Evolutionary conservation across 768 basidiomycete genomes (phyloP), one percentile per base, ranked within the genome.

Genomic region (Sporobolomyces phaffii): DNA sequence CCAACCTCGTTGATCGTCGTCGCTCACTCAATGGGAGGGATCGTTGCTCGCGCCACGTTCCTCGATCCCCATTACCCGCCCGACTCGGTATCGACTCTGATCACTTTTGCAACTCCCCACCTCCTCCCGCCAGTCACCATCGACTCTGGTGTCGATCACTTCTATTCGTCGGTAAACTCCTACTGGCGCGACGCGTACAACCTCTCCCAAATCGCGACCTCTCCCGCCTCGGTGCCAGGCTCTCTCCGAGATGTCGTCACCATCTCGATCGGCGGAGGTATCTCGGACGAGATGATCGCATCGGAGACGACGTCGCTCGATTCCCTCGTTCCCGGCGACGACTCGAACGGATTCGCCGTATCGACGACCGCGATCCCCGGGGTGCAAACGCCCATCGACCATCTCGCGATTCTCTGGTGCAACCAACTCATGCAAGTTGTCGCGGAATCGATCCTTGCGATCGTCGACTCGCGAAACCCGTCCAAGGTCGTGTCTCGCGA

Each of bases 81-180:
- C 1, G 22, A 52, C 7, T 69, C 60, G 33, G 84, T 94, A 44
- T 84, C 87, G 13, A 84, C 86, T 0, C 82, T 98, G 64, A 83
- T 98, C 74, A 97, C 96, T n/a, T 89, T 99, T 88, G 91, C 91
- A 1, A 90, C 94, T 0, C 96, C 96, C 0, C 90, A 96, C 74
- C 82, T 82, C 2, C 81, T 91, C 3, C 89, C 93, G 6, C 94
- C 96, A 0, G 90, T 88, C 2, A 84, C 91, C 1, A 87, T 97
- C 72, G 92, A 97, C 76, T 78, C 82, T 2, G 83, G 86, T 5
- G 84, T 97, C 56, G 87, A 91, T 66, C 77, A 75, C n/a, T 81
- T 96, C 64, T 97, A 92, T 75, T 68, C 74, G 15, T 52, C 68
- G 5, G 75, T 79, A 65, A 71, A 72, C 44, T 24, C 38, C 13